These are phyloP conservation scores for Apophysomyces sp. DNA, from an alignment of 371 early-diverging fungal species.

Conservation along the genomic window DNA sequence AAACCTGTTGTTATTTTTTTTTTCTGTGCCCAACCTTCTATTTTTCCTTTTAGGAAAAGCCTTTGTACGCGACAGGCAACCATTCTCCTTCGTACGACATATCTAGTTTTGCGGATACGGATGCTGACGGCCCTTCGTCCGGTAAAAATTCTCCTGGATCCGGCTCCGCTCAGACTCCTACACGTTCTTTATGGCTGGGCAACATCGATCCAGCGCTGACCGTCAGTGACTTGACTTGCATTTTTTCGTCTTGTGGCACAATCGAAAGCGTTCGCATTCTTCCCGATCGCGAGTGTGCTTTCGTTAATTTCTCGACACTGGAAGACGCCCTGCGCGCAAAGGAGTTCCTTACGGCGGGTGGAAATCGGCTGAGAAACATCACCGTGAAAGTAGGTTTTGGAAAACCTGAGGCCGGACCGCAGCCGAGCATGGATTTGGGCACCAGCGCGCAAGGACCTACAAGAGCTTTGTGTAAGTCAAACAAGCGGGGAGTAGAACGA, in stretches of 20 bases:
- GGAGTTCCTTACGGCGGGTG: conserved; percentile 69
- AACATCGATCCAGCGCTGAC: conserved; percentile 82
- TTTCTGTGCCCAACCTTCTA: not conserved
- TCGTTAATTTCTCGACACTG: conserved; percentile 39
- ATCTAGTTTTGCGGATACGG: not conserved
- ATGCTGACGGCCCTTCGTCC: conserved; percentile 11
- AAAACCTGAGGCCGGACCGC: conserved; percentile 68
- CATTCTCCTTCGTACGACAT: not conserved
- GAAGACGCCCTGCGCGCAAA: conserved; percentile 88
- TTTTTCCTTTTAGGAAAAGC: not conserved
- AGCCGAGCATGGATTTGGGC: conserved; percentile 1
- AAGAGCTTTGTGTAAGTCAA: conserved; percentile 32
- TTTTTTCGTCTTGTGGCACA: conserved; percentile 86
- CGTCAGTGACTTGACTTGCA: conserved; percentile 70
- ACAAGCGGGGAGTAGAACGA: not conserved
- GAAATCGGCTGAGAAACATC: conserved; percentile 63
- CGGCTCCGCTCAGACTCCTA: conserved; percentile 46
- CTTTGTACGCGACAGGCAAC: not conserved
- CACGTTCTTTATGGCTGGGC: conserved; percentile 93
- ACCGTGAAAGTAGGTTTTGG: conserved; percentile 89
- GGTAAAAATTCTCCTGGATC: conserved; percentile 10
- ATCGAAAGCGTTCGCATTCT: conserved; percentile 91
- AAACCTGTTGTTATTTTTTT: not conserved
- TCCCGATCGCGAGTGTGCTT: conserved; percentile 64
- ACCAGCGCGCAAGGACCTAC: conserved; percentile 29